These are phyloP conservation scores for Populus deltoides DNA, from an alignment of 345 rosid genomes.

Conservation along the genomic window DNA sequence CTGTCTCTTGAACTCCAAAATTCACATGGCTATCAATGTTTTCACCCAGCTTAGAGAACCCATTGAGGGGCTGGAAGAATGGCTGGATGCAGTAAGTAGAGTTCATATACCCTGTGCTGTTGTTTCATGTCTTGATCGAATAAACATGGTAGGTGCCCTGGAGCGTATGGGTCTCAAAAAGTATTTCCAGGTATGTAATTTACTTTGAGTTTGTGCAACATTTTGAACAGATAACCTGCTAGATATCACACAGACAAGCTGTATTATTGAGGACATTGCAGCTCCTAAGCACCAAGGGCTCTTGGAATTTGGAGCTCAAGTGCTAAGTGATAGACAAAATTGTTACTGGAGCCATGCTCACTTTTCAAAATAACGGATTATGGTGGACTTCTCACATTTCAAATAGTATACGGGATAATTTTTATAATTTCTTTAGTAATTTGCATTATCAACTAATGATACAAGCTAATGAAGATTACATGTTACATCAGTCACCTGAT, in stretches of 20 bases:
- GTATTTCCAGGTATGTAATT: slow-evolving; percentile 71
- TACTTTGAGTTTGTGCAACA: not conserved
- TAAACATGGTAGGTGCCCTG: slow-evolving; percentile 63
- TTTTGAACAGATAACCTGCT: not conserved
- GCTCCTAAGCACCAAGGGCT: too few relatives aligned
- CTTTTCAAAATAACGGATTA: too few relatives aligned
- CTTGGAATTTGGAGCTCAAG: too few relatives aligned
- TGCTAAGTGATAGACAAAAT: too few relatives aligned
- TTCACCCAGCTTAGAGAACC: slow-evolving; percentile 61
- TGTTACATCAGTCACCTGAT: not conserved
- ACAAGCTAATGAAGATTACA: too few relatives aligned
- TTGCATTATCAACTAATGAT: too few relatives aligned
- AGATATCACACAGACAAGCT: not conserved
- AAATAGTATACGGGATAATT: too few relatives aligned
- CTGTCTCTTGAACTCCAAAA: slow-evolving; percentile 10
- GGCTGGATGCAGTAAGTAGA: slow-evolving; percentile 83
- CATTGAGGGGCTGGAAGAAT: slow-evolving; percentile 68
- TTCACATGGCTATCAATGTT: not conserved
- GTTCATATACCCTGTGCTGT: slow-evolving; percentile 92
- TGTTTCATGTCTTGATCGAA: slow-evolving; percentile 85
- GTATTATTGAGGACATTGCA: too few relatives aligned
- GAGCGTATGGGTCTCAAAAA: slow-evolving; percentile 71
- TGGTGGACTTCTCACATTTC: too few relatives aligned
- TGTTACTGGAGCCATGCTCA: too few relatives aligned
- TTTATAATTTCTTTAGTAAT: too few relatives aligned